These are phyloP conservation scores for Hypoxylon sp. DNA, from an alignment of 2,329 filamentous ascomycete genomes.

Conservation along the genomic window DNA sequence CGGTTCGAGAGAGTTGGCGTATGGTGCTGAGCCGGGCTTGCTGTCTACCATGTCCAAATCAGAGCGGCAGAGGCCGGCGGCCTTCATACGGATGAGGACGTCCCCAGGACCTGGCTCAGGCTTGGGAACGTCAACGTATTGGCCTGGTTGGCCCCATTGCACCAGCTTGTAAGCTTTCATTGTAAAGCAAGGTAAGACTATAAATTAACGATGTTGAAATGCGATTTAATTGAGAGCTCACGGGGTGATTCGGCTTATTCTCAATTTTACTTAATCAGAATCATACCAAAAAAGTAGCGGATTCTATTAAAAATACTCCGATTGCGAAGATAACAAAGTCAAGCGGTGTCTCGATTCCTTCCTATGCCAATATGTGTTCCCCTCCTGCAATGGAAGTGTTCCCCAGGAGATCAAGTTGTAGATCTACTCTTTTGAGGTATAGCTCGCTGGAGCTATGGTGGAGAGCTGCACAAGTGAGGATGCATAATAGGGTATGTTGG, in stretches of 20 bases:
- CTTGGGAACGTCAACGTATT: constrained; percentile 39
- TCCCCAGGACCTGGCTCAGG: constrained; percentile 38
- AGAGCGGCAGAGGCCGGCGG: constrained; percentile 44
- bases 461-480: constrained; percentile 1
- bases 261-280: background rate
- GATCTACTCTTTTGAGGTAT: constrained; percentile 6
- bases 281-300: background rate
- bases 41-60: constrained; percentile 47
- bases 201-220: background rate
- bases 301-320: background rate
- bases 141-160: constrained; percentile 42
- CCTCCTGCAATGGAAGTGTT: background rate
- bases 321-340: no score
- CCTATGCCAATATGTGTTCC: background rate
- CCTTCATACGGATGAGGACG: constrained; percentile 45
- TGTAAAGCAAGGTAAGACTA: background rate
- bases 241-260: background rate
- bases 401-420: constrained; percentile 9
- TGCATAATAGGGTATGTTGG: background rate
- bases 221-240: no score
- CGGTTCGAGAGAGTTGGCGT: constrained; percentile 40
- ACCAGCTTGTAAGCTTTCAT: constrained; percentile 45
- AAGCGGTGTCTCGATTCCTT: background rate
- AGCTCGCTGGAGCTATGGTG: constrained; percentile 12
- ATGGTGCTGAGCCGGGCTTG: constrained; percentile 42